These are phyloP conservation scores for Cercospora beticola DNA, from an alignment of 2,329 filamentous ascomycete genomes.

Conservation along the genomic window DNA sequence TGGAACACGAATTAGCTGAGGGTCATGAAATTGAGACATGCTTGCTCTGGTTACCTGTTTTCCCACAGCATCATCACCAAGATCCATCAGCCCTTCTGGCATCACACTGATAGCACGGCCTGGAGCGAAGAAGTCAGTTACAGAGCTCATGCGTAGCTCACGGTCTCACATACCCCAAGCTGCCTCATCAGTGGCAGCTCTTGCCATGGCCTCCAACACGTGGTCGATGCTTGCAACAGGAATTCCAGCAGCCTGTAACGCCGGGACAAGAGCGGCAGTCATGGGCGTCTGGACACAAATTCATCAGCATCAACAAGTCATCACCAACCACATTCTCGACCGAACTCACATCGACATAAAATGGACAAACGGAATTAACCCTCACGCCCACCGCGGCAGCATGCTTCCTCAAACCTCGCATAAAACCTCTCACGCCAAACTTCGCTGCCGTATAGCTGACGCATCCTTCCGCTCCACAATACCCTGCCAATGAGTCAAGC, in stretches of 20 bases:
- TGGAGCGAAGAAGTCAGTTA: background rate
- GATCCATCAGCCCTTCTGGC: slow-evolving; percentile 6
- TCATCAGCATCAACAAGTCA: background rate
- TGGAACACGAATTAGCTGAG: background rate
- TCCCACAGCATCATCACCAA: slow-evolving; percentile 4
- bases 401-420: slow-evolving; percentile 8
- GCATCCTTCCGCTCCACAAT: slow-evolving; percentile 2
- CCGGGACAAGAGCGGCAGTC: slow-evolving; percentile 1
- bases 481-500: slow-evolving; percentile 1
- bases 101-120: slow-evolving; percentile 7
- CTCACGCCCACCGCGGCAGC: slow-evolving; percentile 1
- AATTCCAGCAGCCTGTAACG: background rate
- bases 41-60: background rate
- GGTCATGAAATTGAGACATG: background rate
- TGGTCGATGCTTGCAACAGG: slow-evolving; percentile 1
- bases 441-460: slow-evolving; percentile 4
- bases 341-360: slow-evolving; percentile 4
- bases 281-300: background rate
- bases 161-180: background rate
- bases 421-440: slow-evolving; percentile 2
- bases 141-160: background rate
- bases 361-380: slow-evolving; percentile 9
- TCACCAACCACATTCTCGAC: background rate
- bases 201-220: slow-evolving; percentile 2
- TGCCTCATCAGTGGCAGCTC: slow-evolving; percentile 5